phyloP scores from a whole-genome alignment of 345 rosid species.

The Euphorbia pulcherrima region DNA sequence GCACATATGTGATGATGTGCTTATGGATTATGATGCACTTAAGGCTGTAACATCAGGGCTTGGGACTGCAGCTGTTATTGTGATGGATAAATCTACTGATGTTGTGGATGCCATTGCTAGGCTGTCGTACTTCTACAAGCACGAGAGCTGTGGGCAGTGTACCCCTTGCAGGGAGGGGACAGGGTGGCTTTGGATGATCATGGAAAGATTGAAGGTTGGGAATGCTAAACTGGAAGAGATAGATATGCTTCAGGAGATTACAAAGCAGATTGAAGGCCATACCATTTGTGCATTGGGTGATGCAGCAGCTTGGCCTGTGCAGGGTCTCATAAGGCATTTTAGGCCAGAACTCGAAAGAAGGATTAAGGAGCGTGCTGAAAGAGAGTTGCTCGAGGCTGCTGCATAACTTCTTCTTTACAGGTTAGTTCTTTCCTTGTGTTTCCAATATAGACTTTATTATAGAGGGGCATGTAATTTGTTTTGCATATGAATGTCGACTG shows the following conservation, averaged over 20 bases:
- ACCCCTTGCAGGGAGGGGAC: conserved; percentile 99
- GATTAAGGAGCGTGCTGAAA: conserved; percentile 78
- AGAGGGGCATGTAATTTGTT: not conserved
- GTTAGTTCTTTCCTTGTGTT: conserved; percentile 22
- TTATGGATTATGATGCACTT: conserved; percentile 97
- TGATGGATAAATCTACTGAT: conserved; percentile 98
- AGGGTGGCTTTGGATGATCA: conserved; percentile 98
- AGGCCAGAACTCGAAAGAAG: conserved; percentile 99
- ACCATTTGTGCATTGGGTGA: conserved; percentile 98
- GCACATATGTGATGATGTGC: conserved; percentile 77
- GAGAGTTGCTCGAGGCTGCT: conserved; percentile 85
- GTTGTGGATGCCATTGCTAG: conserved; percentile 97
- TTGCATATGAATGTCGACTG: not conserved
- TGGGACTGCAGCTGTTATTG: conserved; percentile 95
- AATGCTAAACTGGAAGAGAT: conserved; percentile 95
- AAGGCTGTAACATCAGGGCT: conserved; percentile 92
- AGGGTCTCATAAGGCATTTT: conserved; percentile 91
- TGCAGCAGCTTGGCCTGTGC: conserved; percentile 99
- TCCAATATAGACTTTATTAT: not conserved
- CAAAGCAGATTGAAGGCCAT: conserved; percentile 97
- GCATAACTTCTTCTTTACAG: conserved; percentile 45
- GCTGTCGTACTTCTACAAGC: conserved; percentile 96
- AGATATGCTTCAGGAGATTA: conserved; percentile 97
- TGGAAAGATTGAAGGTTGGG: conserved; percentile 96
- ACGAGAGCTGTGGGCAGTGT: conserved; percentile 98